Evolutionary conservation across 768 basidiomycete genomes (phyloP).

Genomic region (Russula lepida): DNA sequence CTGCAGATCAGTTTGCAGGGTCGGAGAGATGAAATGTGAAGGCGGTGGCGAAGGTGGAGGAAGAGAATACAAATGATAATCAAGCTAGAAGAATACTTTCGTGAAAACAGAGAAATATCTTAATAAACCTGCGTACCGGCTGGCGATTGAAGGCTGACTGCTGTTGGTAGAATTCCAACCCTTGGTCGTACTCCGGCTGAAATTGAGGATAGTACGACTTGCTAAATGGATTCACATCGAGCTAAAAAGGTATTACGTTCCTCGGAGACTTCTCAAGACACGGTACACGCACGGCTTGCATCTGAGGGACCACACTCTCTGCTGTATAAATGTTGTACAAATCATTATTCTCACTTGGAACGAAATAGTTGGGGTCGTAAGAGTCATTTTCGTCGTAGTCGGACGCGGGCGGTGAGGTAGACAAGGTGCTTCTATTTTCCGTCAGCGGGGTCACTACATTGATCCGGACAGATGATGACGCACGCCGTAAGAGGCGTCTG

Average conservation of each 20-base stretch:
- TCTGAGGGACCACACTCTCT: constrained; percentile 27
- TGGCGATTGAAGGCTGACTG: constrained; percentile 51
- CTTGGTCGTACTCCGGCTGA: constrained; percentile 29
- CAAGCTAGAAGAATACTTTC: constrained; percentile 44
- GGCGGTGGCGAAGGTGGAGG: constrained; percentile 49
- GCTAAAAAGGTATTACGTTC: constrained; percentile 18
- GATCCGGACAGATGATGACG: not conserved
- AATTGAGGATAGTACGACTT: constrained; percentile 26
- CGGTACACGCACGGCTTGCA: constrained; percentile 28
- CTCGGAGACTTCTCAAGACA: constrained; percentile 16
- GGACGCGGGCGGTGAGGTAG: constrained; percentile 19
- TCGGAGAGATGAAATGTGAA: constrained; percentile 81
- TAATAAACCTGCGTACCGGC: constrained; percentile 42
- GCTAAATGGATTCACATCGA: constrained; percentile 21
- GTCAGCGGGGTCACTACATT: not conserved
- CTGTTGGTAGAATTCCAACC: constrained; percentile 34
- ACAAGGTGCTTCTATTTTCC: constrained; percentile 10
- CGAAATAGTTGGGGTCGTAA: constrained; percentile 26
- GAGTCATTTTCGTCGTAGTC: constrained; percentile 27
- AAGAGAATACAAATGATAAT: constrained; percentile 88
- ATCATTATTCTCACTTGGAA: constrained; percentile 23
- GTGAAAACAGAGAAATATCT: not conserved
- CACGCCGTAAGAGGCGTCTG: constrained; percentile 20
- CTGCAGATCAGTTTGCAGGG: constrained; percentile 52
- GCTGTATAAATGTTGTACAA: constrained; percentile 21